Base-by-base conservation (phyloP, 2,329 filamentous ascomycete species). In the Venturia pyrina region DNA sequence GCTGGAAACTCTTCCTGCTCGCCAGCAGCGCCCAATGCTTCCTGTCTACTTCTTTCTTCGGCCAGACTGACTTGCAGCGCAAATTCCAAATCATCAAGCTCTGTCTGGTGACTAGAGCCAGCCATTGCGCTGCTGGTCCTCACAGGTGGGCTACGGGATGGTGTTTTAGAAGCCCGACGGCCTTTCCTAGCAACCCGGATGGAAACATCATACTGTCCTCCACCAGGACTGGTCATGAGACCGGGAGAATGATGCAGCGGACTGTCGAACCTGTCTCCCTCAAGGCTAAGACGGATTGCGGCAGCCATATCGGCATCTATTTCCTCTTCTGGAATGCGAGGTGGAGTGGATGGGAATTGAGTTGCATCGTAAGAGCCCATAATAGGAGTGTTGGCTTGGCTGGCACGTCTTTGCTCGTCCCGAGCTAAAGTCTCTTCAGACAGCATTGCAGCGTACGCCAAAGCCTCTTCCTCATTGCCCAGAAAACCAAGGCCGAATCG, bases 401-500 rank as follows among this genome's bases (percentile, higher is more conserved):
- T 80, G 19, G 75, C 76, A 17, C 77, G 75, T 50, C 82, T 82
- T 43, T 74, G 71, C 59, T 78, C 77, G 62, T 85, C 70, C 19
- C 76, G 84, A 32, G 75, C 77, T 61, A 82, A 77, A 8, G 80
- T 77, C 70, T 88, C 86, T 72, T 87, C 81, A 62, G 85, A 87
- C 44, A 88, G 73, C 73, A 88, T 78, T 17, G 82, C 81, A 8
- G 86, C 86, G 72, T 87, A 88, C 1, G 84, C 84, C 32, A 88
- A 71, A 62, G 87, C 79, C 69, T 88, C 84, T 65, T 88, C 86
- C 69, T 88, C 82, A 1, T 79, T 78, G 0, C 81, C 83, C 2
- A 88, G 76, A 11, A 97, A 77, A 43, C 92, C 91, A 2, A 95
- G 86, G 6, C 95, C 95, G 72, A 96, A 99, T 44, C 93, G 86